phyloP scores from a whole-genome alignment of 2,329 filamentous ascomycete genomes.

The Alternaria brassicicola region DNA sequence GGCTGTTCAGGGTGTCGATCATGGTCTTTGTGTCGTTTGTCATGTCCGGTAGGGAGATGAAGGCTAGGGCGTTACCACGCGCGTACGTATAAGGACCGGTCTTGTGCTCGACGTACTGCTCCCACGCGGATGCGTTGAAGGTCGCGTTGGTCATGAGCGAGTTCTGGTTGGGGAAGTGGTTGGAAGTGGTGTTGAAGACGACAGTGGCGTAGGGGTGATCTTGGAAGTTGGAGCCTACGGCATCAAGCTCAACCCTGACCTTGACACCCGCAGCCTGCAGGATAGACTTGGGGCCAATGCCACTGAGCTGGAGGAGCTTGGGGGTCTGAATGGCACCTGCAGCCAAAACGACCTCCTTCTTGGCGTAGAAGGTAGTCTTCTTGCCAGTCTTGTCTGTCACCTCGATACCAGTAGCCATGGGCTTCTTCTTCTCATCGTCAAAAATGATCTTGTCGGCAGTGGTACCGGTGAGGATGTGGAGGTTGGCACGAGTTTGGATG shows the following conservation, averaged over 20 bases:
- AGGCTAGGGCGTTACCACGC: constrained; percentile 33
- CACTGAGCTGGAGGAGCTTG: constrained; percentile 55
- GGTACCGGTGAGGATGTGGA: constrained; percentile 32
- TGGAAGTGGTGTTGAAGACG: constrained; percentile 30
- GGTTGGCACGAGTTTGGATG: constrained; percentile 31
- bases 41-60: constrained; percentile 35
- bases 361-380: constrained; percentile 25
- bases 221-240: constrained; percentile 46
- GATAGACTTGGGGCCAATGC: constrained; percentile 38
- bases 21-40: constrained; percentile 17
- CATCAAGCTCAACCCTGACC: constrained; percentile 35
- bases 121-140: constrained; percentile 41
- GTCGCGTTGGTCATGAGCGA: constrained; percentile 37
- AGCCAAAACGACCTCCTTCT: constrained; percentile 64
- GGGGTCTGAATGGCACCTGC: constrained; percentile 63
- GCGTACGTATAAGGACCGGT: constrained; percentile 40
- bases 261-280: constrained; percentile 38
- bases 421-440: constrained; percentile 18
- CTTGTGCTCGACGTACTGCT: constrained; percentile 39
- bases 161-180: constrained; percentile 32
- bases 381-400: constrained; percentile 19
- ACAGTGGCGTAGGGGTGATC: constrained; percentile 35
- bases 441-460: constrained; percentile 32
- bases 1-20: constrained; percentile 10
- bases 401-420: constrained; percentile 27